These are phyloP conservation scores for Aethionema arabicum DNA, from an alignment of 345 rosid species.

Conservation along the genomic window DNA sequence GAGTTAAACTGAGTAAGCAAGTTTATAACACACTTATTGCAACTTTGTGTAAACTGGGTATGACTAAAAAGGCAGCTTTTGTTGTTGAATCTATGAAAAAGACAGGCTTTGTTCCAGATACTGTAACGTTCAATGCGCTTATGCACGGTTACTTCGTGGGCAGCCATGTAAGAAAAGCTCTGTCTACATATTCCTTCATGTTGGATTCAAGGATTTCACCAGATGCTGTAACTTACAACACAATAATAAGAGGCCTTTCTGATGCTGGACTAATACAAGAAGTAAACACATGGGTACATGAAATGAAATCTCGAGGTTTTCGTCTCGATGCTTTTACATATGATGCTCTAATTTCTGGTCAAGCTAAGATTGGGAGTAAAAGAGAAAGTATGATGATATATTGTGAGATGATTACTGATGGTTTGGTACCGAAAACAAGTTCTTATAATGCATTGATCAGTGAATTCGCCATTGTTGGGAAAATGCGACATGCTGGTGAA, in stretches of 20 bases:
- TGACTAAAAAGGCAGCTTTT: slow-evolving; percentile 66
- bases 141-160: slow-evolving; percentile 63
- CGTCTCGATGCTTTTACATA: slow-evolving; percentile 61
- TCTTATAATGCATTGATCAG: slow-evolving; percentile 75
- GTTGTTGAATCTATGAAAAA: slow-evolving; percentile 55
- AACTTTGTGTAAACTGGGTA: slow-evolving; percentile 67
- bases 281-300: slow-evolving; percentile 47
- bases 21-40: slow-evolving; percentile 65
- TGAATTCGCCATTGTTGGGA: slow-evolving; percentile 60
- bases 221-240: slow-evolving; percentile 61
- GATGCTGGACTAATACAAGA: slow-evolving; percentile 49
- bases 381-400: slow-evolving; percentile 59
- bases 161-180: slow-evolving; percentile 54
- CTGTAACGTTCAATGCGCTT: slow-evolving; percentile 66
- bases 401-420: slow-evolving; percentile 74
- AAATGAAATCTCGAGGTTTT: slow-evolving; percentile 66
- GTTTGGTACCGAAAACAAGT: slow-evolving; percentile 70
- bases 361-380: slow-evolving; percentile 68
- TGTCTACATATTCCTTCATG: slow-evolving; percentile 54
- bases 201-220: slow-evolving; percentile 55
- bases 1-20: slow-evolving; percentile 53
- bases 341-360: slow-evolving; percentile 62
- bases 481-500: slow-evolving; percentile 78
- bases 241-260: slow-evolving; percentile 60
- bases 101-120: slow-evolving; percentile 52